Evolutionary conservation across 2,329 filamentous ascomycete genomes (phyloP).

Genomic region (Hypoxylon sp.): DNA sequence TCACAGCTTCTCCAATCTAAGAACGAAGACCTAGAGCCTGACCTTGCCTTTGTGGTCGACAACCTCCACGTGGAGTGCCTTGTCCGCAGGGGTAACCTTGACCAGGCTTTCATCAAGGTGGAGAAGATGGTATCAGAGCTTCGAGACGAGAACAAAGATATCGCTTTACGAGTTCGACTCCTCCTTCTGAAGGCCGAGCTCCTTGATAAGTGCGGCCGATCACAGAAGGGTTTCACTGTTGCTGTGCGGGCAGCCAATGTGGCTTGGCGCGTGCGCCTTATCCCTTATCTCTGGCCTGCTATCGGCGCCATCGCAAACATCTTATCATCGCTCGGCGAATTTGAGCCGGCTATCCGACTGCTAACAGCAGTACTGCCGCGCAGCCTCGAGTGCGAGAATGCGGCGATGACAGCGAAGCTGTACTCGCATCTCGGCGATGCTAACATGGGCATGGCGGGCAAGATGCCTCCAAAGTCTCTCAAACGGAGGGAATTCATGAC

Average conservation of each 20-base stretch:
- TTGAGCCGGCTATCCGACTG: constrained; percentile 74
- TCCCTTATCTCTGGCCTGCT: constrained; percentile 80
- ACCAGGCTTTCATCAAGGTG: constrained; percentile 64
- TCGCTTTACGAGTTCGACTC: constrained; percentile 78
- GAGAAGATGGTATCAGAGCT: constrained; percentile 61
- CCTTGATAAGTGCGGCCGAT: constrained; percentile 75
- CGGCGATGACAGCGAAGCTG: constrained; percentile 73
- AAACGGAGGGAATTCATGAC: constrained; percentile 70
- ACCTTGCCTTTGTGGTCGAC: constrained; percentile 66
- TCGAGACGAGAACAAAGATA: constrained; percentile 63
- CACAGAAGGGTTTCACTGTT: constrained; percentile 82
- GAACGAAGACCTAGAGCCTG: constrained; percentile 66
- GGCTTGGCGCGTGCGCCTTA: constrained; percentile 77
- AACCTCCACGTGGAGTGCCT: constrained; percentile 68
- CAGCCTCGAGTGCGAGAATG: constrained; percentile 78
- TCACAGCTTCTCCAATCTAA: constrained; percentile 67
- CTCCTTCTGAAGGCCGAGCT: constrained; percentile 81
- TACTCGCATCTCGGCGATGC: constrained; percentile 82
- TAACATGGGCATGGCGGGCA: constrained; percentile 81
- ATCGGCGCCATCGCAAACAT: constrained; percentile 77
- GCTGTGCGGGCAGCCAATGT: constrained; percentile 81
- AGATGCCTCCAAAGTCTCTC: constrained; percentile 59
- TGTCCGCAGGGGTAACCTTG: constrained; percentile 63
- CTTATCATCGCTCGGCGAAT: constrained; percentile 79
- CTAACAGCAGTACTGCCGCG: constrained; percentile 80